These are phyloP conservation scores for Diaporthe destruens DNA, from an alignment of 2,329 filamentous ascomycete species.

Conservation along the genomic window DNA sequence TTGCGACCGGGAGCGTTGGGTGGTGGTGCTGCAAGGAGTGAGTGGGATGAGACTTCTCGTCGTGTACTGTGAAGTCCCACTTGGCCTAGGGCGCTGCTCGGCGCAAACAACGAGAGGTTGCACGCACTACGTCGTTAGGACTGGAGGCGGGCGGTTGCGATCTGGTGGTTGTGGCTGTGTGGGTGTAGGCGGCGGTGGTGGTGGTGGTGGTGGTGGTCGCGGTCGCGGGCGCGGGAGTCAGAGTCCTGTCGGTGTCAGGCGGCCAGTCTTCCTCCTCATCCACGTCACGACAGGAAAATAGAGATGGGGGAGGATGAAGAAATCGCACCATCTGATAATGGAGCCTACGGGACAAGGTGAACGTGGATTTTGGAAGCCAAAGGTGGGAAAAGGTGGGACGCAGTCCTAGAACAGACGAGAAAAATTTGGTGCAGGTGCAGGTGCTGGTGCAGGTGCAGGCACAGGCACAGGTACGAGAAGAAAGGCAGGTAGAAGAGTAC, in stretches of 20 bases:
- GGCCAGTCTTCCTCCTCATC: slow-evolving; percentile 41
- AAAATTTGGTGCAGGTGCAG: slow-evolving; percentile 30
- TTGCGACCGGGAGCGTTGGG: slow-evolving; percentile 10
- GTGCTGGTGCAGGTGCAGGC: background rate
- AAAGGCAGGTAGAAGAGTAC: background rate
- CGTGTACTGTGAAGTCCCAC: slow-evolving; percentile 34
- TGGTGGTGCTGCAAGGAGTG: slow-evolving; percentile 22
- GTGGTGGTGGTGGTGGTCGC: background rate
- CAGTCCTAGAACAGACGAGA: slow-evolving; percentile 36
- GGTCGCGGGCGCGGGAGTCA: slow-evolving; percentile 24
- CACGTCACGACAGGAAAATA: slow-evolving; percentile 41
- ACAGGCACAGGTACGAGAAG: slow-evolving; percentile 7
- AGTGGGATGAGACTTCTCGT: slow-evolving; percentile 35
- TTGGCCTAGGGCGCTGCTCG: slow-evolving; percentile 23
- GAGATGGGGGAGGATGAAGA: slow-evolving; percentile 38
- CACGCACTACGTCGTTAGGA: slow-evolving; percentile 13
- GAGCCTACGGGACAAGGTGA: slow-evolving; percentile 37
- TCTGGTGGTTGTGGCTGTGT: slow-evolving; percentile 25
- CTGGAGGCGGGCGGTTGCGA: slow-evolving; percentile 11
- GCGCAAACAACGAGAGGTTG: slow-evolving; percentile 26
- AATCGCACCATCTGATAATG: slow-evolving; percentile 42
- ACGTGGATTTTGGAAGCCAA: slow-evolving; percentile 32
- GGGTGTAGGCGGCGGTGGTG: background rate
- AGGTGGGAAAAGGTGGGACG: slow-evolving; percentile 34
- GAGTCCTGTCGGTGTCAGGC: slow-evolving; percentile 37